Evolutionary conservation across 192 early-diverging fungal genomes (phyloP), one percentile per base, ranked within the genome.

Genomic region (Globomyces pollinis-pini): DNA sequence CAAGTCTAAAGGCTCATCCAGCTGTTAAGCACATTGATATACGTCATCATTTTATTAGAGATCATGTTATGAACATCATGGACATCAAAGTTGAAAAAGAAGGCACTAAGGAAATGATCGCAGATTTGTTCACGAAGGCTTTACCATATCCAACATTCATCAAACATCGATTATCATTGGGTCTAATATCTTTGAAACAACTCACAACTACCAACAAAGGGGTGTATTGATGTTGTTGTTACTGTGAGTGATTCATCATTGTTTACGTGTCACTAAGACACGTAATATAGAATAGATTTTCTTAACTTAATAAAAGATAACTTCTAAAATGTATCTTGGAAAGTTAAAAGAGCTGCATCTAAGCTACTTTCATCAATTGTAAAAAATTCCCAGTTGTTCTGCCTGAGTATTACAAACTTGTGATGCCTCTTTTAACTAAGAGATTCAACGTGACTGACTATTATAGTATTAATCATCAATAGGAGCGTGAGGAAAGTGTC

Each of bases 281-380:
- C 20, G 38, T n/a, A 15, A 20, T 15, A 39, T 15, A 39, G 38
- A n/a, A 20, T 15, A 15, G 38, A 39, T 15, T 39, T 39, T 39
- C 38, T 39, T n/a, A n/a, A n/a, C n/a, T n/a, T n/a, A n/a, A n/a
- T n/a, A n/a, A n/a, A n/a, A n/a, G n/a, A n/a, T n/a, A n/a, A n/a
- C n/a, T n/a, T n/a, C n/a, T n/a, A 94, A 45, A 90, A 94, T 59
- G 76, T 93, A 57, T 89, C 88, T 1, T 94, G 90, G 90, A 94
- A 94, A 63, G 91, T 93, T 5, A 86, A 90, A 42, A 74, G 86
- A 11, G 81, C 89, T 1, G 75, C 87, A n/a, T 76, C 85, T 7
- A 90, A 88, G 59, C 59, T 91, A 3, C 64, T 93, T 0, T 57
- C 76, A 1, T 64, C 78, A 33, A 56, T 81, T 34, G 86, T 94